phyloP scores from a whole-genome alignment of 768 basidiomycete species.

The Tephrocybe sp. region DNA sequence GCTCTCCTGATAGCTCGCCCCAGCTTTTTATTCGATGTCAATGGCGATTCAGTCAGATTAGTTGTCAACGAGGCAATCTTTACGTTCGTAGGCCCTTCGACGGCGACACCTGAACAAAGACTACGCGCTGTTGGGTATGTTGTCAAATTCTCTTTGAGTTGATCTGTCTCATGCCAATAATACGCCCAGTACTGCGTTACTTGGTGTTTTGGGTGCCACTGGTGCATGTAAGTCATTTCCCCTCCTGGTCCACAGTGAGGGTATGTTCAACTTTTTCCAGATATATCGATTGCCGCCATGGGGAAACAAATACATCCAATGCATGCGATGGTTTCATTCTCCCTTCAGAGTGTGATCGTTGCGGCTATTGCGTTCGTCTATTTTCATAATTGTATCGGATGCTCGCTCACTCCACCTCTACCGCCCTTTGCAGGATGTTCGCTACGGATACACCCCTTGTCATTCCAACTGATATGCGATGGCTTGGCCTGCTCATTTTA shows the following conservation, averaged over 20 bases:
- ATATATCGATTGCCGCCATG: slow-evolving; percentile 47
- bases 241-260: too few relatives aligned
- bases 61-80: slow-evolving; percentile 11
- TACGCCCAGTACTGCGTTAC: slow-evolving; percentile 9
- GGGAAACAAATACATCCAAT: slow-evolving; percentile 74
- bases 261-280: too few relatives aligned
- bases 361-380: slow-evolving; percentile 33
- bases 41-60: background rate
- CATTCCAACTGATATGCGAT: slow-evolving; percentile 43
- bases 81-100: slow-evolving; percentile 24
- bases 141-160: background rate
- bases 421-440: slow-evolving; percentile 34
- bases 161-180: background rate
- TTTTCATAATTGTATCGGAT: too few relatives aligned
- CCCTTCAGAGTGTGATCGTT: slow-evolving; percentile 48
- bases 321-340: slow-evolving; percentile 69
- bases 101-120: slow-evolving; percentile 36
- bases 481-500: slow-evolving; percentile 44
- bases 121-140: slow-evolving; percentile 29
- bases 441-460: slow-evolving; percentile 37
- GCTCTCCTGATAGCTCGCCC: slow-evolving; percentile 84
- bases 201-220: slow-evolving; percentile 64
- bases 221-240: slow-evolving; percentile 57
- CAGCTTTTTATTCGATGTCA: slow-evolving; percentile 52
- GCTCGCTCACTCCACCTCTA: too few relatives aligned